Evolutionary conservation across 106 monocot species (phyloP).

Genomic region (Acorus calamus): DNA sequence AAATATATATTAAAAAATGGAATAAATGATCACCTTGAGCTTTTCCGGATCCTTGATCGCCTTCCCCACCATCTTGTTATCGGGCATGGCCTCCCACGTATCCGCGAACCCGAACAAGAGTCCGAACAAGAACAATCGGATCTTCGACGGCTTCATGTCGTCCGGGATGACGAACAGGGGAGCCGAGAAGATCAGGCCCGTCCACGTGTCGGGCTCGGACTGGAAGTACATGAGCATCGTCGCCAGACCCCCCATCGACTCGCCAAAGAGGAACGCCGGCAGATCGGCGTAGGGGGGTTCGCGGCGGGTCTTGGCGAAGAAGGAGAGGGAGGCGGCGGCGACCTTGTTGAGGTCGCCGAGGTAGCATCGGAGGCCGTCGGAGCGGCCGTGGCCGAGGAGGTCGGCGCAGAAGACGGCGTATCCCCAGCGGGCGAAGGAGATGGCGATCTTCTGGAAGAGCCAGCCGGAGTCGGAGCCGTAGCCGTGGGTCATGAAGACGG

Average conservation of each 20-base stretch:
- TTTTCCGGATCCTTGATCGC: constrained; percentile 61
- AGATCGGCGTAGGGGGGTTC: constrained; percentile 12
- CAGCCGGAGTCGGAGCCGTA: constrained; percentile 89
- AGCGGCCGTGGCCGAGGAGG: constrained; percentile 91
- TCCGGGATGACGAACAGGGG: constrained; percentile 84
- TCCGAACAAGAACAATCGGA: constrained; percentile 64
- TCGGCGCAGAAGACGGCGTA: constrained; percentile 95
- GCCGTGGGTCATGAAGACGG: constrained; percentile 96
- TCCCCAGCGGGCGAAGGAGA: constrained; percentile 75
- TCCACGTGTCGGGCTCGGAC: constrained; percentile 50
- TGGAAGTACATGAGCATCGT: constrained; percentile 67
- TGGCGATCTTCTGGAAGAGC: constrained; percentile 96
- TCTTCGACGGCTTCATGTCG: constrained; percentile 76
- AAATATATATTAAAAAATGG: too few relatives aligned
- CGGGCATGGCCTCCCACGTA: constrained; percentile 88
- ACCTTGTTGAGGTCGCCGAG: constrained; percentile 60
- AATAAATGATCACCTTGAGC: constrained; percentile 16
- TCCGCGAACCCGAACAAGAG: constrained; percentile 81
- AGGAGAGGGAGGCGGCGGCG: constrained; percentile 69
- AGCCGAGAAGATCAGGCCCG: constrained; percentile 84
- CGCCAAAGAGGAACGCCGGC: constrained; percentile 92
- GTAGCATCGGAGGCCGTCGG: constrained; percentile 71
- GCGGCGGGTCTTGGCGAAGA: constrained; percentile 63
- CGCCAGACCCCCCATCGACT: constrained; percentile 77
- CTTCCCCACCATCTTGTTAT: constrained; percentile 84